Evolutionary conservation across 108 stramenopile genomes (phyloP).

Genomic region (Pinguiococcus pyrenoidosus): DNA sequence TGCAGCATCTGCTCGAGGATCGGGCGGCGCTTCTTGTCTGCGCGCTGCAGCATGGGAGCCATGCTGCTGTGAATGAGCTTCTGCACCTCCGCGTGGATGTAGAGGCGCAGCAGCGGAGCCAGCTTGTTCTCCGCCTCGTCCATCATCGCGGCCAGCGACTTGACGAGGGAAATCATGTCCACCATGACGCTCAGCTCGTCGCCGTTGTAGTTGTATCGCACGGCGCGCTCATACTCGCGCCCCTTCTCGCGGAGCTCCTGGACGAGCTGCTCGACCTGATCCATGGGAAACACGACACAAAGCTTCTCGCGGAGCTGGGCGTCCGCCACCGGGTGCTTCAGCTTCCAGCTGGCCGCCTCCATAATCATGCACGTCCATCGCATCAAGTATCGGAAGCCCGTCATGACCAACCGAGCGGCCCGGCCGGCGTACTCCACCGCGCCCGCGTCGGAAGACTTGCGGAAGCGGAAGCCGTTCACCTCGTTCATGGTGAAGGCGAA

Average conservation of each 20-base stretch:
- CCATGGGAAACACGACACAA: no score
- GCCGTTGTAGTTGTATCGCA: conserved; percentile 29
- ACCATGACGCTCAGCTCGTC: conserved; percentile 23
- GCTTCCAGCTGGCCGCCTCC: conserved; percentile 29
- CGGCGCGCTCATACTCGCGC: conserved; percentile 20
- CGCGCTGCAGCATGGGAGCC: conserved; percentile 26
- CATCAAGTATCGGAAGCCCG: conserved; percentile 20
- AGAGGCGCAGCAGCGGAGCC: conserved; percentile 26
- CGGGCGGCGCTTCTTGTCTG: conserved; percentile 30
- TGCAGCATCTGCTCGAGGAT: conserved; percentile 21
- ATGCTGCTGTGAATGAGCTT: conserved; percentile 30
- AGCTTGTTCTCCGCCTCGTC: conserved; percentile 17
- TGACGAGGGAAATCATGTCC: conserved; percentile 29
- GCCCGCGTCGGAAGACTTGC: conserved; percentile 1
- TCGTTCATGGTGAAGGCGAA: neutral
- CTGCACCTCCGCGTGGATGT: conserved; percentile 32
- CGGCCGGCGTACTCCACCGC: conserved; percentile 7
- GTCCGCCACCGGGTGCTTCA: conserved; percentile 15
- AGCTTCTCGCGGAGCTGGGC: no score
- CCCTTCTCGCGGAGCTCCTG: conserved; percentile 12
- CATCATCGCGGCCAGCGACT: conserved; percentile 22
- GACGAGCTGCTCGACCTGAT: neutral
- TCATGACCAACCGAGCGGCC: conserved; percentile 12
- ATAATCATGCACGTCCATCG: conserved; percentile 27
- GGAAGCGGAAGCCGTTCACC: neutral